phyloP scores from a whole-genome alignment of 1,139 yeast species.

The Tardiomyces depauwii region DNA sequence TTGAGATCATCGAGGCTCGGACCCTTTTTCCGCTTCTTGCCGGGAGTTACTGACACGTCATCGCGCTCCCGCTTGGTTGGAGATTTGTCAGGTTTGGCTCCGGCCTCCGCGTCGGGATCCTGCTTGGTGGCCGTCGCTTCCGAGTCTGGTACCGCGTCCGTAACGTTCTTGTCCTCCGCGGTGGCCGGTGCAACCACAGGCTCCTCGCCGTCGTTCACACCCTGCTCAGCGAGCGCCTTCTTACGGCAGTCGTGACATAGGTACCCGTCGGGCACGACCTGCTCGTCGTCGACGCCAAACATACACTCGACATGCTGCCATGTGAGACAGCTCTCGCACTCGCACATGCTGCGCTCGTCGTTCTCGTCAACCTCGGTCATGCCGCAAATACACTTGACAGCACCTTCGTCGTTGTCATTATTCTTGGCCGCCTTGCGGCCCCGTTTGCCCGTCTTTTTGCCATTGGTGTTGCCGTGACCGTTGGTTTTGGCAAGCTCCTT shows the following conservation, averaged over 20 bases:
- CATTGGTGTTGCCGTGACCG: background rate
- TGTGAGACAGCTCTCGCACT: conserved; percentile 65
- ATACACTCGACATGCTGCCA: conserved; percentile 84
- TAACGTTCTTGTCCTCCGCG: background rate
- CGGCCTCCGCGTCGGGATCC: background rate
- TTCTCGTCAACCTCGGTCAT: conserved; percentile 53
- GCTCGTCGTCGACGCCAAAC: conserved; percentile 37
- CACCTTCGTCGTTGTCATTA: conserved; percentile 32
- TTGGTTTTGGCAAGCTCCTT: conserved; percentile 4
- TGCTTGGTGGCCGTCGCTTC: background rate
- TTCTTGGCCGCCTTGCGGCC: conserved; percentile 4
- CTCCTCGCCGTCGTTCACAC: background rate
- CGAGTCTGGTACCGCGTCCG: no score
- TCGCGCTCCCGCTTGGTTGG: conserved; percentile 2
- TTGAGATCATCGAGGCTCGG: conserved; percentile 10
- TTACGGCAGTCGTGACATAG: conserved; percentile 36
- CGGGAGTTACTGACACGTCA: conserved; percentile 4
- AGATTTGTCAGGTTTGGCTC: conserved; percentile 3
- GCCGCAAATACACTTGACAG: conserved; percentile 55
- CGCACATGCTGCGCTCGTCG: conserved; percentile 55
- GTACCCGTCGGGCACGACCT: conserved; percentile 36
- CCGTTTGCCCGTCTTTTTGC: background rate
- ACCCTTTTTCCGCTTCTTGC: conserved; percentile 1
- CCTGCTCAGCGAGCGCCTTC: conserved; percentile 5
- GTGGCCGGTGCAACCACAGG: background rate